A percentile compares a stretch with the other conserved stretches of the same genome.
Evolutionary conservation across 179 eudicot species (phyloP).

Genomic region (Spinacia oleracea): DNA sequence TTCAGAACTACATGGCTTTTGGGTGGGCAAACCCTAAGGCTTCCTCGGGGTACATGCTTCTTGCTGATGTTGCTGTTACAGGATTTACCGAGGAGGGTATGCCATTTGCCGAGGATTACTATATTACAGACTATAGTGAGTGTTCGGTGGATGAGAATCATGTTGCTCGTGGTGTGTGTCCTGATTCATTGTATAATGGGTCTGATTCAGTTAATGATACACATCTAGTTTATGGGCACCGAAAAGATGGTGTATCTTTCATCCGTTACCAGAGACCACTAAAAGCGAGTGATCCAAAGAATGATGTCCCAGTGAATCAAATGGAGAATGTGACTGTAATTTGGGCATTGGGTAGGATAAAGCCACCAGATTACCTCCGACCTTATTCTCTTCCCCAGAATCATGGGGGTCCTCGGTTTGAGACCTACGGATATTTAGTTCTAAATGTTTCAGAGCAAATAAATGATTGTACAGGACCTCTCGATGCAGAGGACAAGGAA

Average conservation of each 20-base stretch:
- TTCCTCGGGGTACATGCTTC: constrained; percentile 57
- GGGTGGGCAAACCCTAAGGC: constrained; percentile 88
- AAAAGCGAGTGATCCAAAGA: constrained; percentile 58
- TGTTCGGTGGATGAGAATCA: constrained; percentile 57
- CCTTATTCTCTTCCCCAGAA: constrained; percentile 87
- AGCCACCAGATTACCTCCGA: constrained; percentile 74
- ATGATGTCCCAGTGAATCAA: constrained; percentile 59
- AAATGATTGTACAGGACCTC: constrained; percentile 85
- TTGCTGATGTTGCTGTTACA: constrained; percentile 71
- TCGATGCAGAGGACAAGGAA: constrained; percentile 85
- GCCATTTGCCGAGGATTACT: constrained; percentile 87
- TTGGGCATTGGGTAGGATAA: constrained; percentile 85
- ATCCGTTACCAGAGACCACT: constrained; percentile 63
- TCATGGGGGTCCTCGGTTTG: constrained; percentile 61
- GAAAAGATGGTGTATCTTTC: constrained; percentile 86
- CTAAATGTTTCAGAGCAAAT: constrained; percentile 65
- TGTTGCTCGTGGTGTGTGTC: constrained; percentile 75
- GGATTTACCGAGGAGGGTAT: constrained; percentile 75
- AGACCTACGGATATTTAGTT: constrained; percentile 53
- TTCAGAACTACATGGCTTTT: constrained; percentile 83
- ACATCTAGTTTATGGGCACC: constrained; percentile 74
- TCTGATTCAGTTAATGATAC: constrained; percentile 66
- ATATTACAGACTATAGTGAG: constrained; percentile 70
- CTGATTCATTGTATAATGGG: constrained; percentile 57
- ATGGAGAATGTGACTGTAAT: constrained; percentile 61